Conservation (phyloP, 345 rosid species). For the Kernera saxatilis region DNA sequence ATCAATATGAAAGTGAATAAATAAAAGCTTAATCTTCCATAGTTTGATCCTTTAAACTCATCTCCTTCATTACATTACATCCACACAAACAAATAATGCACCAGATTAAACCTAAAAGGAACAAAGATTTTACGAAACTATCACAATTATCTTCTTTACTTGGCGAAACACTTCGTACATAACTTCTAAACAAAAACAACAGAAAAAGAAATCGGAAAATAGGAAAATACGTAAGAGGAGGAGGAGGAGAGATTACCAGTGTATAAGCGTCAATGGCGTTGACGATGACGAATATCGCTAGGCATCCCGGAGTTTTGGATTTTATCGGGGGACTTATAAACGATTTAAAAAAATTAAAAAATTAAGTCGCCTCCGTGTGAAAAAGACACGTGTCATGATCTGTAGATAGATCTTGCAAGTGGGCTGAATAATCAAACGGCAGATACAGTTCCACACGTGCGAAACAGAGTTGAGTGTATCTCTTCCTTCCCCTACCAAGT, state of each 20-base stretch:
- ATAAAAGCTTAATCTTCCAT: neutral
- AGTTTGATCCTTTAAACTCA: neutral
- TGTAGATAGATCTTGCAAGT: conserved; percentile 13
- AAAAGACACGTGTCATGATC: conserved; percentile 27
- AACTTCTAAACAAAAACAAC: neutral
- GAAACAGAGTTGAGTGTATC: conserved; percentile 16
- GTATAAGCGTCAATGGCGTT: conserved; percentile 29
- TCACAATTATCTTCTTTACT: conserved; percentile 5
- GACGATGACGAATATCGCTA: conserved; percentile 18
- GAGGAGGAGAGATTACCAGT: conserved; percentile 8
- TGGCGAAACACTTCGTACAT: neutral
- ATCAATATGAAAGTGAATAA: neutral
- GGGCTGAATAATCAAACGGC: conserved; percentile 28
- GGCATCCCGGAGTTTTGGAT: conserved; percentile 12
- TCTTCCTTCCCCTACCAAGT: neutral
- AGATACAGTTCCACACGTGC: conserved; percentile 17
- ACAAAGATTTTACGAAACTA: neutral
- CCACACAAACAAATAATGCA: conserved; percentile 1
- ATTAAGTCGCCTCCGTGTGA: conserved; percentile 27
- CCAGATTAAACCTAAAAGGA: conserved; percentile 9
- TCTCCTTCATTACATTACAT: conserved; percentile 5
- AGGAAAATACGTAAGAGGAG: neutral
- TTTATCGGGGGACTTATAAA: neutral
- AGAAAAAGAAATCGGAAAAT: neutral
- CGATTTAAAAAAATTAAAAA: neutral